Evolutionary conservation across 1,284 basidiomycete genomes (phyloP).

Genomic region (Ceratobasidium sp.): DNA sequence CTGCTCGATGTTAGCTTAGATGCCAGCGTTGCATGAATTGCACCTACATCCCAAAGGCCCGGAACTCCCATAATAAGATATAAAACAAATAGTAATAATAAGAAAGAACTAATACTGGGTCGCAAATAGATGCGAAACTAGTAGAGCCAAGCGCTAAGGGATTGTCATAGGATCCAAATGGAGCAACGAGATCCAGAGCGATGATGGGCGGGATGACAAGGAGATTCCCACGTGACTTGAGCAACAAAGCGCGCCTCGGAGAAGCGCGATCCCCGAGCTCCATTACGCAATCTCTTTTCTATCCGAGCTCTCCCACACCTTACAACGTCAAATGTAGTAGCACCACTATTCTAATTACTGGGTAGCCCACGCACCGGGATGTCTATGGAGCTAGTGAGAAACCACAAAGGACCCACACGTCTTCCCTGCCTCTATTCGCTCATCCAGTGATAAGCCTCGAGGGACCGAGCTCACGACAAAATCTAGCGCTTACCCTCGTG

Average conservation of each 20-base stretch:
- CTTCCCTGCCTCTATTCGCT: no score
- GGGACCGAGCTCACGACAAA: no score
- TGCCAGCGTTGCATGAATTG: neutral
- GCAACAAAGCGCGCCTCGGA: neutral
- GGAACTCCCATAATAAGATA: conserved; percentile 49
- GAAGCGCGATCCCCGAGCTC: neutral
- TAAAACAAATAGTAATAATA: neutral
- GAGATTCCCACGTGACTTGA: neutral
- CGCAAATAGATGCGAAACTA: neutral
- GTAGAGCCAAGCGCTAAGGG: neutral
- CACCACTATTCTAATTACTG: no score
- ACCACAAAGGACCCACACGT: no score
- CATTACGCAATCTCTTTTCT: no score
- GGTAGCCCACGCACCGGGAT: no score
- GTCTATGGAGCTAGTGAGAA: no score
- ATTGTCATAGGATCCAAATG: neutral
- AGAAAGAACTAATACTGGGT: neutral
- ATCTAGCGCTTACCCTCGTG: no score
- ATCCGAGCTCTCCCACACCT: no score
- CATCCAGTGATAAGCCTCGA: no score
- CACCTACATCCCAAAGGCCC: conserved; percentile 53
- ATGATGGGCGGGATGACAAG: neutral
- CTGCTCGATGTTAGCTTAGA: neutral
- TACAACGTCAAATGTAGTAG: no score
- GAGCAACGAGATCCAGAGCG: neutral